A percentile compares a stretch with the other conserved stretches of the same genome.
Conservation (phyloP, 225 moss, liverwort and hornwort genomes). For the Polytrichum commune region DNA sequence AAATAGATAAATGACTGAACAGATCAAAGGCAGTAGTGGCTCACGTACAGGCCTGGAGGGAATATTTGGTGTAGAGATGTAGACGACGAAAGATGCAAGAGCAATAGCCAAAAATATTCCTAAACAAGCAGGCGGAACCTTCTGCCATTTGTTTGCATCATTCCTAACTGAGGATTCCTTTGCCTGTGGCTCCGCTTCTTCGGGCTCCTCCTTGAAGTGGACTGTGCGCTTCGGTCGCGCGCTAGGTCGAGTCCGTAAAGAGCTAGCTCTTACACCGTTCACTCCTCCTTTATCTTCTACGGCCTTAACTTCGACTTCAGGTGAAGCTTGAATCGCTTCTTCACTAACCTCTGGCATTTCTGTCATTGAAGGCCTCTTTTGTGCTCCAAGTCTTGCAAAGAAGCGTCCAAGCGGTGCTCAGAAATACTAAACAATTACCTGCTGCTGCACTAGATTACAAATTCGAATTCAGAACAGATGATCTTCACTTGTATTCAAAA, state of each 20-base stretch:
- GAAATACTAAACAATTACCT: too few species aligned
- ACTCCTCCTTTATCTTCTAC: conserved; percentile 24
- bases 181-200: conserved; percentile 18
- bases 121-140: conserved; percentile 34
- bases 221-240: conserved; percentile 51
- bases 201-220: conserved; percentile 50
- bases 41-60: conserved; percentile 46
- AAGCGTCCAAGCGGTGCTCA: too few species aligned
- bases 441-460: too few species aligned
- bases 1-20: not conserved
- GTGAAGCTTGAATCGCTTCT: conserved; percentile 11
- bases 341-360: conserved; percentile 5
- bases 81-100: conserved; percentile 43
- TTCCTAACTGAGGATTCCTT: conserved; percentile 11
- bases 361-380: conserved; percentile 10
- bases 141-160: conserved; percentile 7
- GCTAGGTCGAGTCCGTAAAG: conserved; percentile 49
- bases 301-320: conserved; percentile 11
- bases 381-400: too few species aligned
- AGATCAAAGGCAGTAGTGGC: not conserved
- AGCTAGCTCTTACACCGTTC: conserved; percentile 30
- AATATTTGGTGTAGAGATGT: conserved; percentile 39
- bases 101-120: conserved; percentile 39
- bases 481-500: too few species aligned
- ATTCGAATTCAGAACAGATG: too few species aligned